A percentile compares a stretch with the other conserved stretches of the same genome.
phyloP scores from a whole-genome alignment of 257 asterid genomes.

The Schizonepeta tenuifolia region DNA sequence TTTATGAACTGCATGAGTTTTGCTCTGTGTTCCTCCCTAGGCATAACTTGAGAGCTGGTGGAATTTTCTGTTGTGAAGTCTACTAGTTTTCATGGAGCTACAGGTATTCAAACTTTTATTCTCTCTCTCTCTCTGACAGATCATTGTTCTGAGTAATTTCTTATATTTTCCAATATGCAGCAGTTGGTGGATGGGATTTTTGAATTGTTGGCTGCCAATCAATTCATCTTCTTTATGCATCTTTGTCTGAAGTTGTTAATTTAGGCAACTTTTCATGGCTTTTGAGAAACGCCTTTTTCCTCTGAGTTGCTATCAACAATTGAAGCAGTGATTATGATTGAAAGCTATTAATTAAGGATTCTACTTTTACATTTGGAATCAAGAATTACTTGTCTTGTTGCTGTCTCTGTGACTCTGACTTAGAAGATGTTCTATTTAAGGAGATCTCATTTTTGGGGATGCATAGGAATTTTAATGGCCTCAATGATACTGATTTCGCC shows the following conservation, averaged over 20 bases:
- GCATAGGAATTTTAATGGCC: constrained; percentile 41
- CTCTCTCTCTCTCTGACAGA: background rate
- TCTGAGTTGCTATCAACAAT: constrained; percentile 26
- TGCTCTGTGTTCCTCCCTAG: constrained; percentile 54
- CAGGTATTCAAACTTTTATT: constrained; percentile 54
- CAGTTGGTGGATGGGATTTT: constrained; percentile 33
- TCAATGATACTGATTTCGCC: constrained; percentile 42
- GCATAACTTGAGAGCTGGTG: constrained; percentile 50
- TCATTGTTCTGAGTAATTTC: constrained; percentile 28
- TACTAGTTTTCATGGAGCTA: constrained; percentile 34
- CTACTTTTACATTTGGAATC: constrained; percentile 14
- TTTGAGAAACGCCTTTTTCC: constrained; percentile 16
- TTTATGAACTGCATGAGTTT: constrained; percentile 44
- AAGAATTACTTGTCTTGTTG: constrained; percentile 27
- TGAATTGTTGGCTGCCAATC: constrained; percentile 38
- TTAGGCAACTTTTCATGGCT: constrained; percentile 33
- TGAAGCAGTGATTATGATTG: constrained; percentile 39
- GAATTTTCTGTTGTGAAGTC: constrained; percentile 34
- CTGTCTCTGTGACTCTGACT: constrained; percentile 26
- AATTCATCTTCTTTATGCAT: constrained; percentile 30
- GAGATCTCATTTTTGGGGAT: constrained; percentile 41
- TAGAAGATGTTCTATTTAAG: constrained; percentile 45
- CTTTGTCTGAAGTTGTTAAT: constrained; percentile 19
- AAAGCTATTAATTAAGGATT: constrained; percentile 19
- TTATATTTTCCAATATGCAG: constrained; percentile 40